Base-by-base conservation (phyloP, 108 stramenopile genomes). In the Fistulifera solaris region DNA sequence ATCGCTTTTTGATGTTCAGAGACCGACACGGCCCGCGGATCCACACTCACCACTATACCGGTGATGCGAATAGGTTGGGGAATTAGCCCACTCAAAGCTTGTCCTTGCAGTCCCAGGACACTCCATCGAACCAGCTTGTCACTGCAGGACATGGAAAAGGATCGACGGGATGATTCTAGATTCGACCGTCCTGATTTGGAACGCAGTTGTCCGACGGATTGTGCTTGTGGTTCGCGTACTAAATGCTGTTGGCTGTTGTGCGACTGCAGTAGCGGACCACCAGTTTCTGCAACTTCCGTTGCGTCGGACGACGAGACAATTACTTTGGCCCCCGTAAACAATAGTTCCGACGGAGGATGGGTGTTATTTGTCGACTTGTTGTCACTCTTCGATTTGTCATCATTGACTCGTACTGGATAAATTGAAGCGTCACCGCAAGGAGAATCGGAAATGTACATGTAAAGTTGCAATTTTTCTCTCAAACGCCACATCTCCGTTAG, bases 401-500 rank as follows among this genome's bases (percentile, higher is more conserved):
- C 8, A 8, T 35, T 35, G 31, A 35, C 31, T 35, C 31, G 31
- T 3, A 35, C 31, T 35, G 67, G 41, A 67, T 95, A 95, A 43
- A 95, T 95, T 8, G 92, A 73, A 24, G 89, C 87, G 67, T 96
- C 95, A 12, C 95, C 95, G 61, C 95, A 96, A 7, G 95, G 95
- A 23, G 93, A 91, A 54, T 94, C 93, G 45, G 84, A 88, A 28
- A 94, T 73, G 70, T 93, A 96, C 54, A 96, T 63, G 66, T 93
- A 87, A 17, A 96, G 62, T n/a, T 70, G 58, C 17, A 81, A 68
- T 49, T 67, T 54, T 8, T 52, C 46, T 19, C 56, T 61, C 10
- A 94, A 48, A 22, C 60, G 53, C 68, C 73, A 89, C 31, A 8
- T 35, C 8, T 8, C 8, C 31, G 3, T 35, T 3, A 6, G 3